These are phyloP conservation scores for Rosa rugosa DNA, from an alignment of 306 rosid species.

Conservation along the genomic window DNA sequence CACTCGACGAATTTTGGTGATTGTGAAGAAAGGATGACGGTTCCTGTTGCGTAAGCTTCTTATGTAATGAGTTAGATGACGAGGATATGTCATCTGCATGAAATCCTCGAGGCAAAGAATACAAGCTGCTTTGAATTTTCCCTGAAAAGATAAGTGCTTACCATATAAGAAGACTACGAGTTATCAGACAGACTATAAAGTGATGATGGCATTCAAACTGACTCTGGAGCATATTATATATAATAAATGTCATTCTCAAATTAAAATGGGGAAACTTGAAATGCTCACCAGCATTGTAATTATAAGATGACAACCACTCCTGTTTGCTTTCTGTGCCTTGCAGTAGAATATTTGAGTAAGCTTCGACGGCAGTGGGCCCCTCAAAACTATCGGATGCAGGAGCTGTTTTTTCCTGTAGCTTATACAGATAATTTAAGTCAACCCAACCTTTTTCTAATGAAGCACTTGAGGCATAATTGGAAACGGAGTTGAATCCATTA, in stretches of 20 bases:
- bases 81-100: conserved; percentile 16
- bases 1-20: conserved; percentile 26
- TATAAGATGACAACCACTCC: conserved; percentile 17
- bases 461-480: conserved; percentile 3
- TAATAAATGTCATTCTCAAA: not conserved
- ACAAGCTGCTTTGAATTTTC: conserved; percentile 23
- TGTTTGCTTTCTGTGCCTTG: conserved; percentile 27
- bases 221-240: not conserved
- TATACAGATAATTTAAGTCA: conserved; percentile 43
- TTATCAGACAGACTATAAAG: not conserved
- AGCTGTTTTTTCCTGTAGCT: conserved; percentile 33
- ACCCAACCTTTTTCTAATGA: conserved; percentile 30
- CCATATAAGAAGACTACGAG: conserved; percentile 1
- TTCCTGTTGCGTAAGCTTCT: conserved; percentile 32
- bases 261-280: conserved; percentile 9
- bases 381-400: conserved; percentile 20
- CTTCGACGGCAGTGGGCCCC: conserved; percentile 17
- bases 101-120: conserved; percentile 23
- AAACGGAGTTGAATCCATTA: conserved; percentile 22
- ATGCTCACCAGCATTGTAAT: conserved; percentile 36
- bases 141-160: conserved; percentile 33
- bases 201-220: not conserved
- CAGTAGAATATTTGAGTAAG: conserved; percentile 10
- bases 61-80: conserved; percentile 16
- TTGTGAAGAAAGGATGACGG: conserved; percentile 29